phyloP scores from a whole-genome alignment of 106 monocot genomes.

The Dioscorea dumetorum region DNA sequence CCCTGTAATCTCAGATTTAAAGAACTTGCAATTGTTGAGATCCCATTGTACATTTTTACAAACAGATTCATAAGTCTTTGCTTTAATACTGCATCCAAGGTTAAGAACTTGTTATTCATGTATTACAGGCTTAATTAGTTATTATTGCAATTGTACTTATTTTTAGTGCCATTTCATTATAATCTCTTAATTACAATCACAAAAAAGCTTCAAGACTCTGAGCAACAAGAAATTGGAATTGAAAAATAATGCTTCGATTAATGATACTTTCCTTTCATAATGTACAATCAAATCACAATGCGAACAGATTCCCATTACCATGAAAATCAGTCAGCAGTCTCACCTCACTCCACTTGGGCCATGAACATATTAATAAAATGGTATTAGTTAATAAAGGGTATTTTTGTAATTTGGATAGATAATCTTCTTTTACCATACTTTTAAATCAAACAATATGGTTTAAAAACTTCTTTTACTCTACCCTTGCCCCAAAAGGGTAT shows the following conservation, averaged over 20 bases:
- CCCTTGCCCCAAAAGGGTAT: too few species aligned
- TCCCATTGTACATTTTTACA: not conserved
- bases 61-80: not conserved
- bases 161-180: not conserved
- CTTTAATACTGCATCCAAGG: not conserved
- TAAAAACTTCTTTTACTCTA: too few species aligned
- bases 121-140: not conserved
- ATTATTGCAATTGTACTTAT: too few species aligned
- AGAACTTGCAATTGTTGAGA: not conserved
- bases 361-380: too few species aligned
- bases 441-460: too few species aligned
- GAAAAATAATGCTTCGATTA: not conserved
- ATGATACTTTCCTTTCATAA: not conserved
- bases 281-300: not conserved
- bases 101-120: not conserved
- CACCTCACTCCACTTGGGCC: too few species aligned
- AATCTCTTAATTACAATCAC: not conserved
- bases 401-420: too few species aligned
- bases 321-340: too few species aligned
- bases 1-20: constrained; percentile 14
- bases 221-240: not conserved
- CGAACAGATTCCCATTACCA: too few species aligned
- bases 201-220: not conserved
- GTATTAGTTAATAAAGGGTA: too few species aligned
- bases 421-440: too few species aligned